phyloP scores from a whole-genome alignment of 768 basidiomycete species.

The Bullera alba region DNA sequence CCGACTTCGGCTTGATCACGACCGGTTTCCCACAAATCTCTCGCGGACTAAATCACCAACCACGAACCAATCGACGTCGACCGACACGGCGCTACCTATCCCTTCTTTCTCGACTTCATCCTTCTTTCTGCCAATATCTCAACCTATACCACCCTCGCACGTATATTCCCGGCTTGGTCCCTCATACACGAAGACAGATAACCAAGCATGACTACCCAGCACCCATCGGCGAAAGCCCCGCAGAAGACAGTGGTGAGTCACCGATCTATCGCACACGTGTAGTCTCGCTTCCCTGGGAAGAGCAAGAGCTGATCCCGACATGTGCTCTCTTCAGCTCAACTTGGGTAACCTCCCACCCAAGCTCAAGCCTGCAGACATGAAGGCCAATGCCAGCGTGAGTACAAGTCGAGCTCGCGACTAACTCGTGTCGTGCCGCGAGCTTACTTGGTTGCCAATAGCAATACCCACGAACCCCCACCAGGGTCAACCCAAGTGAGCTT shows the following conservation, averaged over 20 bases:
- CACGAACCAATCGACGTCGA: no score
- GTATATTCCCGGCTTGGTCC: not conserved
- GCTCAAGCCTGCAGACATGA: constrained; percentile 43
- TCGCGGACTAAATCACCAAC: no score
- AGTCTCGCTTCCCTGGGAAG: not conserved
- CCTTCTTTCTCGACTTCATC: no score
- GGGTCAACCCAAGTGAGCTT: constrained; percentile 46
- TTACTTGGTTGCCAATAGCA: constrained; percentile 4
- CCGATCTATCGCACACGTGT: not conserved
- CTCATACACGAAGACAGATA: no score
- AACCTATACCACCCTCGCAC: not conserved
- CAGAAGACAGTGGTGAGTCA: constrained; percentile 36
- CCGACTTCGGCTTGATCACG: no score
- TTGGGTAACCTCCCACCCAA: constrained; percentile 48
- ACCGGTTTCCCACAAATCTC: no score
- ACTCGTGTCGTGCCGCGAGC: no score
- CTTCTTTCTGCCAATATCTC: no score
- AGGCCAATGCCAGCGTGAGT: constrained; percentile 34
- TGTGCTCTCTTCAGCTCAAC: constrained; percentile 34
- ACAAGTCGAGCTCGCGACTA: no score
- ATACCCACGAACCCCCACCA: constrained; percentile 47
- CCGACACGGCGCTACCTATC: no score
- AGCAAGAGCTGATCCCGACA: not conserved
- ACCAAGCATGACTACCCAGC: constrained; percentile 3
- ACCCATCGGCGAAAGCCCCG: constrained; percentile 35